These are phyloP conservation scores for Vitis amurensis DNA, from an alignment of 164 flowering plant genomes.

Conservation along the genomic window DNA sequence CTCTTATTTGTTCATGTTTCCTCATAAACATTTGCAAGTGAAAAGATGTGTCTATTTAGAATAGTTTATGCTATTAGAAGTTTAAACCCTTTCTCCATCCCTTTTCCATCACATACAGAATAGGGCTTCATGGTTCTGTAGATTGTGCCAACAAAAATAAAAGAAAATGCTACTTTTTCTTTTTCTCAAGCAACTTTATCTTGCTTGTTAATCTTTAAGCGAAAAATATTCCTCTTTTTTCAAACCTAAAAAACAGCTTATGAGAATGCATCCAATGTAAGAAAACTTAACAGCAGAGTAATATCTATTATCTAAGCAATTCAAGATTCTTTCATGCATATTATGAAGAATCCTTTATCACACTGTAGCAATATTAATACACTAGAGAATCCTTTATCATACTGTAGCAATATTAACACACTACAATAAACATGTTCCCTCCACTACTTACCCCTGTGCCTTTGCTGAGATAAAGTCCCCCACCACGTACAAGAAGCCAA, in stretches of 20 bases:
- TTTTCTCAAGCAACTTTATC: background rate
- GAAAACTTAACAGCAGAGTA: background rate
- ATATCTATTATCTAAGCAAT: background rate
- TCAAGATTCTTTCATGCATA: background rate
- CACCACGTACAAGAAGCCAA: slow-evolving; percentile 99
- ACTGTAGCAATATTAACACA: background rate
- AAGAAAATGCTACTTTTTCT: background rate
- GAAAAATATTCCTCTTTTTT: background rate
- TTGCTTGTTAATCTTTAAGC: background rate
- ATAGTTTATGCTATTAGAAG: too few species aligned
- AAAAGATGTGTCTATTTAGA: too few species aligned
- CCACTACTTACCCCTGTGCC: slow-evolving; percentile 78
- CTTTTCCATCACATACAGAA: background rate
- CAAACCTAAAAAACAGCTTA: background rate
- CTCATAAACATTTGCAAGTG: too few species aligned
- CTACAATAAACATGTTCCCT: background rate
- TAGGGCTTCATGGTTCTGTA: background rate
- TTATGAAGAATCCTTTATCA: background rate
- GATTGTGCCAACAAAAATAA: background rate
- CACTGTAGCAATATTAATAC: background rate
- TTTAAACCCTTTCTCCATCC: too few species aligned
- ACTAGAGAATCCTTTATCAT: background rate
- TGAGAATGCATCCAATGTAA: background rate
- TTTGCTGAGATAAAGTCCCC: slow-evolving; percentile 95
- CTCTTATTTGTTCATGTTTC: too few species aligned